A percentile compares a stretch with the other conserved stretches of the same genome.
Evolutionary conservation across 2,329 filamentous ascomycete species (phyloP).

Genomic region (Aspergillus novofumigatus): DNA sequence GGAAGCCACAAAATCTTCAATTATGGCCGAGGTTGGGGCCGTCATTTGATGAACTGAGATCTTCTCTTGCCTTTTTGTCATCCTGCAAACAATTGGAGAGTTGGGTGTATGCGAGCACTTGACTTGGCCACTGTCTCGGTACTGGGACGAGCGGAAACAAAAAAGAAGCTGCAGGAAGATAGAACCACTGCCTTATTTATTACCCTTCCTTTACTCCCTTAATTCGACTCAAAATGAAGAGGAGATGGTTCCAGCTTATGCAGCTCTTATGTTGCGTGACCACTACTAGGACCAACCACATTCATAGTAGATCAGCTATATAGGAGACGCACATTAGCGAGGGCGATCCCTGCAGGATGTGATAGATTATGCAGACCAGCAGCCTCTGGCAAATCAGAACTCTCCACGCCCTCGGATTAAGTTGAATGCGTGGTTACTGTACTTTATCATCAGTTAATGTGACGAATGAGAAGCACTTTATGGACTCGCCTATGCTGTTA

Average conservation of each 20-base stretch:
- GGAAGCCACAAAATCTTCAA: background rate
- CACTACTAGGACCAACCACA: background rate
- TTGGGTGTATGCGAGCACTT: background rate
- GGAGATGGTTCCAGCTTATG: background rate
- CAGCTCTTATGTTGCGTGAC: background rate
- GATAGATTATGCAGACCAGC: background rate
- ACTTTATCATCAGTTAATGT: background rate
- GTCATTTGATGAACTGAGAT: background rate
- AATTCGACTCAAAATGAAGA: too few species aligned
- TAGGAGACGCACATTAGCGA: background rate
- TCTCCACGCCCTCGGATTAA: background rate
- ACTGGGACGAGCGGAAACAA: background rate
- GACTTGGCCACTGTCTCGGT: background rate
- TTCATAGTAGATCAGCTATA: background rate
- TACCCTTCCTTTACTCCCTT: background rate
- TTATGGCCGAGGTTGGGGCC: background rate
- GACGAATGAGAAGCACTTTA: too few species aligned
- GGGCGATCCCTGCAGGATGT: background rate
- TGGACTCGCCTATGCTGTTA: too few species aligned
- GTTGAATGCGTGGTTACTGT: background rate
- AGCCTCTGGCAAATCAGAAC: background rate
- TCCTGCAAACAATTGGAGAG: background rate
- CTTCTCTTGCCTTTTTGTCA: background rate
- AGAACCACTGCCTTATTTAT: background rate
- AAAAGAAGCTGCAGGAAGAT: background rate